Evolutionary conservation across 257 asterid genomes (phyloP), one percentile per base, ranked within the genome.

Genomic region (Solanum infundibuliforme): DNA sequence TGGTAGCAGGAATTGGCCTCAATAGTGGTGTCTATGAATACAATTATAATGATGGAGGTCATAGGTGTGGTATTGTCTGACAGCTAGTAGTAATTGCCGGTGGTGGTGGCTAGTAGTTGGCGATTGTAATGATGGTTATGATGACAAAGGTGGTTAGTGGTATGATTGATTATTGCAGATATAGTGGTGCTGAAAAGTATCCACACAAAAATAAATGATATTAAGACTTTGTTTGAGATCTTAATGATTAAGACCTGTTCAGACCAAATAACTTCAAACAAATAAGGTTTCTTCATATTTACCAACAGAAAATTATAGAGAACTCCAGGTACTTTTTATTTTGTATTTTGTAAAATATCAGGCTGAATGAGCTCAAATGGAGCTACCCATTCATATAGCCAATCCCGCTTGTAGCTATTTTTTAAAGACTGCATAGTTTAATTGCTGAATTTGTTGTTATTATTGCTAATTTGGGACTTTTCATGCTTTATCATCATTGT

Each of bases 401-500:
- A 62, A 14, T 58, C 52, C 69, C 18, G 32, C 87, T 85, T 34
- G 39, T 13, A 13, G 34, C 48, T 60, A 14, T 35, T 31, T 84
- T 39, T 34, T 29, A 36, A 84, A 36, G 73, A 36, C 18, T 71
- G 14, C 75, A 68, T 27, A 27, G 66, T 85, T 85, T 16, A 73
- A 66, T 39, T 68, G 77, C 60, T 41, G 29, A 8, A 85, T 71
- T 29, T 68, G 27, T 27, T 71, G 34, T 20, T 55, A 34, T 52
- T 58, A 39, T 2, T 87, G 39, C 83, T 87, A 66, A 27, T 76
- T 89, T 88, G 27, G 89, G 87, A 84, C 88, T 89, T 58, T 43
- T 87, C 87, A 25, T 85, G 73, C 84, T 83, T 86, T 84, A 58
- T 91, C 88, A 84, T 87, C 74, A 12, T 86, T 89, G 91, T 91